Base-by-base conservation (phyloP, 768 basidiomycete species). In the Myochromella boudieri region DNA sequence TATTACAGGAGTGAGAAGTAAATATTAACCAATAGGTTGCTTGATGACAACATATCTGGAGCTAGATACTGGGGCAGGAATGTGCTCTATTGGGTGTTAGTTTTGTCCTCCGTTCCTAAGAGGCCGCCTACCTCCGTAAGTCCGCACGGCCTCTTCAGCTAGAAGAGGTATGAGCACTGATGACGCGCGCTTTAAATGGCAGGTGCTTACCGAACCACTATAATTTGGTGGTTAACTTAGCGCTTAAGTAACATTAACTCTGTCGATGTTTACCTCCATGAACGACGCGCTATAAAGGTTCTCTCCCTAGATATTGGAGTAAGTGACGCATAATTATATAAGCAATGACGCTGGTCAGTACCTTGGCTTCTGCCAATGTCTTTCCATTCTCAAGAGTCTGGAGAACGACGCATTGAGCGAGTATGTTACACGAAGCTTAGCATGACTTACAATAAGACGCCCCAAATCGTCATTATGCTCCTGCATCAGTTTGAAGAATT, bases 351-450 rank as follows among this genome's bases (percentile, higher is more conserved):
- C 21, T 22, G 15, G 28, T 15, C 42, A n/a, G n/a, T 51, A 87
- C 89, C 79, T 89, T 87, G 27, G 81, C 89, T 55, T 97, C 94
- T 0, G 73, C 69, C 34, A 97, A 69, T 6, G 93, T 78, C 70
- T 98, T 99, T 27, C 97, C 97, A 60, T 99, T 99, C 71, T 99
- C 97, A 49, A 94, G 68, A 5, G 92, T 95, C 91, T 92, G 64
- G 29, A n/a, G n/a, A n/a, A 29, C 8, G 28, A 44, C 49, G 25
- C 20, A 37, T 28, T 42, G 39, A 28, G 36, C 33, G 53, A 40
- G 43, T 41, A 63, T 64, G 63, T 63, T 60, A 58, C 59, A 62
- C 46, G 11, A 45, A 37, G 15, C 11, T 37, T 33, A 40, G 26
- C 18, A 45, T 20, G 26, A 71, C 85, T 61, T 42, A 90, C 91